Evolutionary conservation across 176 grass and related monocot genomes (phyloP).

Genomic region (bread wheat (Triticum aestivum)): DNA sequence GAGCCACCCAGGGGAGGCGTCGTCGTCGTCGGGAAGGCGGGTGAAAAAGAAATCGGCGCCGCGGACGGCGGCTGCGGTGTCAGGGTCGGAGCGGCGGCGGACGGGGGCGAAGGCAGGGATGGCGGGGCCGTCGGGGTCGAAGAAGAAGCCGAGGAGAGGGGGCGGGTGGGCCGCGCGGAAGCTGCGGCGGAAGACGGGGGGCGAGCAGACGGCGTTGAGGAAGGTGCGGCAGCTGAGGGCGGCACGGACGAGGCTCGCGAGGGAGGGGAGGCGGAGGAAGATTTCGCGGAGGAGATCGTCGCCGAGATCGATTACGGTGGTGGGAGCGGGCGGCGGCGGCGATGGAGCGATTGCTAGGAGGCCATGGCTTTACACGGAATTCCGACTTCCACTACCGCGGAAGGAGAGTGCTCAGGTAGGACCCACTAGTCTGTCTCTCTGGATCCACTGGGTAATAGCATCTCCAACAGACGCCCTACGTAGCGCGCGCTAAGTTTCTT

Average conservation of each 20-base stretch:
- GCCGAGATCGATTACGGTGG: not conserved
- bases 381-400: too few relatives aligned
- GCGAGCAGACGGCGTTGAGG: not conserved
- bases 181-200: not conserved
- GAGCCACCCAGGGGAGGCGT: not conserved
- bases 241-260: not conserved
- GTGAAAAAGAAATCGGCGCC: not conserved
- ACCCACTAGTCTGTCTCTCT: too few relatives aligned
- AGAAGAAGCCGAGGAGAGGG: conserved; percentile 2
- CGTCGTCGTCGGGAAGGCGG: not conserved
- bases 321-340: not conserved
- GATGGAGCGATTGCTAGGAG: not conserved
- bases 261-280: conserved; percentile 5
- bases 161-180: not conserved
- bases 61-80: not conserved
- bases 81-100: conserved; percentile 5
- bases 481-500: too few relatives aligned
- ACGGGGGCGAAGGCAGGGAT: not conserved
- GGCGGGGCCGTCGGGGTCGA: not conserved
- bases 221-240: not conserved
- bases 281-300: conserved; percentile 2
- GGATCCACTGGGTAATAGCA: too few relatives aligned
- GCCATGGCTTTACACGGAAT: too few relatives aligned
- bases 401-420: too few relatives aligned
- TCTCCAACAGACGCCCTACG: too few relatives aligned